These are phyloP conservation scores for Pichia cabralensis DNA, from an alignment of 805 yeast species.

Conservation along the genomic window DNA sequence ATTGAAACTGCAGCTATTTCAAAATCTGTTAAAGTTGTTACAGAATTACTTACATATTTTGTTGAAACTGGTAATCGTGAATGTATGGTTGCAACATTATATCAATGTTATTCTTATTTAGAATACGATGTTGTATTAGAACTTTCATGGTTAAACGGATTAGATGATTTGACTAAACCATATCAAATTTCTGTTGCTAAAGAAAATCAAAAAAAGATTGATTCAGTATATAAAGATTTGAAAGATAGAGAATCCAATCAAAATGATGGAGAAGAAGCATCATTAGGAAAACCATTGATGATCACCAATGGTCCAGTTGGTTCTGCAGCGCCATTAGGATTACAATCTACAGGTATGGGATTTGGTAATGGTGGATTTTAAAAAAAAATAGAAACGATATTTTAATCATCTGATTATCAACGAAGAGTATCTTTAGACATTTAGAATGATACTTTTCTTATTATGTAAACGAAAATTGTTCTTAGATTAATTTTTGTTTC, in stretches of 20 bases:
- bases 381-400: background rate
- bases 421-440: too few relatives aligned
- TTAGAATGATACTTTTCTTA: too few relatives aligned
- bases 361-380: constrained; percentile 46
- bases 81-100: constrained; percentile 84
- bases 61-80: constrained; percentile 96
- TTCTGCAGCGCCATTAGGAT: constrained; percentile 36
- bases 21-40: constrained; percentile 68
- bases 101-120: constrained; percentile 72
- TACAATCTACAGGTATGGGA: constrained; percentile 64
- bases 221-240: constrained; percentile 59
- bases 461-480: too few relatives aligned
- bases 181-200: constrained; percentile 76
- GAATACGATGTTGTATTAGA: constrained; percentile 80
- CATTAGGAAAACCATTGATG: constrained; percentile 61
- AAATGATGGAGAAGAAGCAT: constrained; percentile 36
- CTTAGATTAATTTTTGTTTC: too few relatives aligned
- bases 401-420: background rate
- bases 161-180: constrained; percentile 83
- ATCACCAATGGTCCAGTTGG: constrained; percentile 59
- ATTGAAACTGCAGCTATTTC: constrained; percentile 86
- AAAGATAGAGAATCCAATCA: constrained; percentile 58
- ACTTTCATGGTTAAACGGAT: constrained; percentile 80
- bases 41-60: constrained; percentile 80
- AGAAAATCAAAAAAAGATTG: constrained; percentile 62